phyloP scores from a whole-genome alignment of 805 yeast genomes.

The Starmerella sp. region DNA sequence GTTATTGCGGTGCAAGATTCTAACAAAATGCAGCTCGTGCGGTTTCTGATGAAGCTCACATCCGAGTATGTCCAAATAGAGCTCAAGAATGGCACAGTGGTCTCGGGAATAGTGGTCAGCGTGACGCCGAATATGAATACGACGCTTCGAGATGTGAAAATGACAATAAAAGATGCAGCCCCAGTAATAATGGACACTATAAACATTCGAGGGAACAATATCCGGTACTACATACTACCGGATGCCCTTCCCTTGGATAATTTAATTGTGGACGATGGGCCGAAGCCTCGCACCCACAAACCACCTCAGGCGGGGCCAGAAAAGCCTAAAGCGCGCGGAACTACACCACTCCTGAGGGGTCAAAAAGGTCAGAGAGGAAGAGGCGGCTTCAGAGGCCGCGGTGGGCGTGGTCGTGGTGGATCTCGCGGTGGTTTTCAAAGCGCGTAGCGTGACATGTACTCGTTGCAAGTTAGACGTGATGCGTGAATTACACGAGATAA shows the following conservation, averaged over 20 bases:
- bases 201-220: slow-evolving; percentile 79
- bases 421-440: slow-evolving; percentile 2
- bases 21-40: slow-evolving; percentile 23
- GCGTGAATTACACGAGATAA: no score
- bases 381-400: slow-evolving; percentile 4
- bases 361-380: background rate
- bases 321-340: background rate
- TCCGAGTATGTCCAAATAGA: slow-evolving; percentile 85
- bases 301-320: slow-evolving; percentile 10
- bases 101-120: slow-evolving; percentile 71
- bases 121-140: slow-evolving; percentile 90
- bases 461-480: no score
- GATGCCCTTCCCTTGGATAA: slow-evolving; percentile 64
- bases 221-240: slow-evolving; percentile 72
- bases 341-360: background rate
- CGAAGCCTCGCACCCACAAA: slow-evolving; percentile 26
- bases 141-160: slow-evolving; percentile 64
- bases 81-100: slow-evolving; percentile 77
- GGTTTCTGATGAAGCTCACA: slow-evolving; percentile 71
- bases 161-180: slow-evolving; percentile 60
- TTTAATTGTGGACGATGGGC: slow-evolving; percentile 35
- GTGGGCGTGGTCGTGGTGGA: slow-evolving; percentile 7
- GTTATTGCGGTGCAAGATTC: no score
- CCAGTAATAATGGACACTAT: slow-evolving; percentile 64
- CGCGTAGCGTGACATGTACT: background rate